These are phyloP conservation scores for Sclerotinia borealis DNA, from an alignment of 2,329 filamentous ascomycete species.

Conservation along the genomic window DNA sequence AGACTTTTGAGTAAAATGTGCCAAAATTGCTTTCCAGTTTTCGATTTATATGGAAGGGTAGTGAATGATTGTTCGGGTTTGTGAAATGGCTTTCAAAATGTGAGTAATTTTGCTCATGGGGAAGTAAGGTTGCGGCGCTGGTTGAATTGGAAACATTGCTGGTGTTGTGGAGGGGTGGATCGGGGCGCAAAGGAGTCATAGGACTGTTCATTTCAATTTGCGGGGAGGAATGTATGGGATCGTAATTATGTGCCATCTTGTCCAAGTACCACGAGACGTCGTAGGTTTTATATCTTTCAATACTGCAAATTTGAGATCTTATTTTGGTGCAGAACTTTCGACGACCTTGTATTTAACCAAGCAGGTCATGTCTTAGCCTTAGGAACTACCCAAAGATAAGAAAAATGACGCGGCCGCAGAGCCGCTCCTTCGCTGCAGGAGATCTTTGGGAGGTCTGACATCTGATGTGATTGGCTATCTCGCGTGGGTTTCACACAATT, in stretches of 20 bases:
- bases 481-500: neutral
- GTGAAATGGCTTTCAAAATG: neutral
- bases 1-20: conserved; percentile 24
- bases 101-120: neutral
- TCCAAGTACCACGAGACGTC: neutral
- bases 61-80: neutral
- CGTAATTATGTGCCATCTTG: neutral
- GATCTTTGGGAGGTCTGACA: neutral
- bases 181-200: neutral
- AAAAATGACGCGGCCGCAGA: neutral
- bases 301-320: neutral
- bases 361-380: neutral
- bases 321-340: neutral
- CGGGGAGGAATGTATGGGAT: neutral
- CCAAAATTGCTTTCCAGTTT: conserved; percentile 24
- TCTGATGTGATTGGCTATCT: neutral
- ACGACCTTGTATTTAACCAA: neutral
- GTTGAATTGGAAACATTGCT: neutral
- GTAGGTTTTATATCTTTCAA: neutral
- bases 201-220: neutral
- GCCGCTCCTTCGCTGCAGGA: neutral
- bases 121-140: neutral
- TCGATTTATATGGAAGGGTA: neutral
- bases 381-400: neutral
- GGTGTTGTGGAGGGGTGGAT: neutral